Evolutionary conservation across 2,329 filamentous ascomycete genomes (phyloP), one percentile per base, ranked within the genome.

Genomic region (Botrytis fabae): DNA sequence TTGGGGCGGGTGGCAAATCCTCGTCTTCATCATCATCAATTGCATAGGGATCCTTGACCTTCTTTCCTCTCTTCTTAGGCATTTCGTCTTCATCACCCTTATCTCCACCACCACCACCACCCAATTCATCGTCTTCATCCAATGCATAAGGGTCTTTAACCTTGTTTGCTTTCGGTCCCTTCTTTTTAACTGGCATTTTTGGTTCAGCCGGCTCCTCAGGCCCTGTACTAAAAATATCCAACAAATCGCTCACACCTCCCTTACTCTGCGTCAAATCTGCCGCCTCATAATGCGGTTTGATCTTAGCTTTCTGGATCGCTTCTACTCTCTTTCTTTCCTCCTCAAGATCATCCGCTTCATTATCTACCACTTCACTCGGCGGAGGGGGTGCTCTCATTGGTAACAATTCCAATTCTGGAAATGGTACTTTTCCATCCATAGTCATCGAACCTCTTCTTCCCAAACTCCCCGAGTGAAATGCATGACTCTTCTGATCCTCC

Each of bases 371-470:
- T n/a, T 72, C 74, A 9, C 20, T 59, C 40, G 73, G 73, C 28
- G 73, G 74, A 3, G 74, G 66, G 0, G 75, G 73, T 62, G 59
- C 59, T 25, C 66, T 48, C 48, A 78, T 64, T 10, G 77, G 76
- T 20, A 80, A 60, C 10, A 80, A 73, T 54, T 81, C 80, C 40
- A 80, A 69, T 54, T 81, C 78, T 0, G 79, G 79, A 69, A 74
- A 80, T 65, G 79, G 77, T 4, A 80, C 61, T 44, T 76, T 69
- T 10, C 75, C 74, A 10, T 75, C 75, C 28, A 76, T 59, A 68
- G 68, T 76, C 69, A 78, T 69, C 59, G 79, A 80, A 4, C 78
- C 74, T 73, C 75, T 76, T 32, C 77, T 62, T 2, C 78, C 79
- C 38, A 71, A 72, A 8, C 76, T 72, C 8, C 70, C 70, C 7